These are phyloP conservation scores for Pyronema omphalodes DNA, from an alignment of 495 filamentous ascomycete species.

Conservation along the genomic window DNA sequence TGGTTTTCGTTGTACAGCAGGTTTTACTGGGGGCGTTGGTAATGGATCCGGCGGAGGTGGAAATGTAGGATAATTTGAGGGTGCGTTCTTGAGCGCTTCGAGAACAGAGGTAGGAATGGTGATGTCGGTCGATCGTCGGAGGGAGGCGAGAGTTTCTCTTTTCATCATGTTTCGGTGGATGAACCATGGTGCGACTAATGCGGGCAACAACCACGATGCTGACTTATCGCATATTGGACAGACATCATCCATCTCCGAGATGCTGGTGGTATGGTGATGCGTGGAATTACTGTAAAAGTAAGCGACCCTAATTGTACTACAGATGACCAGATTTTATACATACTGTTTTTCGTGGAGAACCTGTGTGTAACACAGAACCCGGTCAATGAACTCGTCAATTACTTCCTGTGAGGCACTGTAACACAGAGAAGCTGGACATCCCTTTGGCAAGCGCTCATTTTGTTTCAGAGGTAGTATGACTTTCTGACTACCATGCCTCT, in stretches of 20 bases:
- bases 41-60: not conserved
- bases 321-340: not conserved
- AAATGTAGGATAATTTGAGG: not conserved
- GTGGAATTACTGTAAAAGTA: constrained; percentile 2
- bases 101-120: not conserved
- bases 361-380: not conserved
- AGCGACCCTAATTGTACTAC: not conserved
- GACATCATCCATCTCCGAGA: not conserved
- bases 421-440: not conserved
- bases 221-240: not conserved
- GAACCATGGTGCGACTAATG: constrained; percentile 2
- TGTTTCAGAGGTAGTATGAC: not conserved
- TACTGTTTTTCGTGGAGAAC: constrained; percentile 3
- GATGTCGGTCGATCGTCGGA: not conserved
- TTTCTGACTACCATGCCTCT: not conserved
- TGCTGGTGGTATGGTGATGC: not conserved
- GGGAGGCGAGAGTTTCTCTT: not conserved
- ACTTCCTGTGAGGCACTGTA: not conserved
- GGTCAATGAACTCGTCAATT: constrained; percentile 1
- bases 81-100: not conserved
- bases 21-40: not conserved
- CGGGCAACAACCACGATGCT: not conserved
- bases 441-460: not conserved
- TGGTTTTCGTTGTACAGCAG: not conserved
- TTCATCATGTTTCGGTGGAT: constrained; percentile 3